These are phyloP conservation scores for Tolypocladium guangdongense DNA, from an alignment of 2,329 filamentous ascomycete species.

Conservation along the genomic window DNA sequence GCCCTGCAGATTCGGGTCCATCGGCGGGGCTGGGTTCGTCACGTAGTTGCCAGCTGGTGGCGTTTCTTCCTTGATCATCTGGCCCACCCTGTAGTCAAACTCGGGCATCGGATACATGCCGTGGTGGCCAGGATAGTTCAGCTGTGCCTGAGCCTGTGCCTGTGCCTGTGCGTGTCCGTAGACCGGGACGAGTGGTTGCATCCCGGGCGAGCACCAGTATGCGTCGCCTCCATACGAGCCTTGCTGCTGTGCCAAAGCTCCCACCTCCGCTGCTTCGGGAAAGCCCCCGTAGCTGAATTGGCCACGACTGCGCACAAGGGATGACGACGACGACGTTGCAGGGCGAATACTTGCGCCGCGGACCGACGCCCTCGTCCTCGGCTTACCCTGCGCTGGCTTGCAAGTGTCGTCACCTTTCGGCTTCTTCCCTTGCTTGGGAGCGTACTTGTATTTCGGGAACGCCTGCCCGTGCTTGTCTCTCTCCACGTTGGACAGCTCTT, in stretches of 20 bases:
- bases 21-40: background rate
- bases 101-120: background rate
- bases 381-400: background rate
- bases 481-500: conserved; percentile 68
- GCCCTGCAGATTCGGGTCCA: background rate
- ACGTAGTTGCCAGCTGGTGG: background rate
- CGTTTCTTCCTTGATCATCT: background rate
- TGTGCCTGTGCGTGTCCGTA: background rate
- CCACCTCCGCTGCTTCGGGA: background rate
- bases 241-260: background rate
- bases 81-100: background rate
- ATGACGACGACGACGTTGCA: background rate
- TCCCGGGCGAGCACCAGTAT: background rate
- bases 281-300: background rate
- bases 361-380: background rate
- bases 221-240: background rate
- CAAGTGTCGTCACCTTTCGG: conserved; percentile 5
- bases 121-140: background rate
- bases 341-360: background rate
- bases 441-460: conserved; percentile 90
- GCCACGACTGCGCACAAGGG: no score
- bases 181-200: background rate
- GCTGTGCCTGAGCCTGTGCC: background rate
- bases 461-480: conserved; percentile 74
- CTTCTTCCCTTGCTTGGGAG: conserved; percentile 58